A percentile compares a stretch with the other conserved stretches of the same genome.
phyloP scores from a whole-genome alignment of 1,284 basidiomycete genomes.

The Trametes polyzona region DNA sequence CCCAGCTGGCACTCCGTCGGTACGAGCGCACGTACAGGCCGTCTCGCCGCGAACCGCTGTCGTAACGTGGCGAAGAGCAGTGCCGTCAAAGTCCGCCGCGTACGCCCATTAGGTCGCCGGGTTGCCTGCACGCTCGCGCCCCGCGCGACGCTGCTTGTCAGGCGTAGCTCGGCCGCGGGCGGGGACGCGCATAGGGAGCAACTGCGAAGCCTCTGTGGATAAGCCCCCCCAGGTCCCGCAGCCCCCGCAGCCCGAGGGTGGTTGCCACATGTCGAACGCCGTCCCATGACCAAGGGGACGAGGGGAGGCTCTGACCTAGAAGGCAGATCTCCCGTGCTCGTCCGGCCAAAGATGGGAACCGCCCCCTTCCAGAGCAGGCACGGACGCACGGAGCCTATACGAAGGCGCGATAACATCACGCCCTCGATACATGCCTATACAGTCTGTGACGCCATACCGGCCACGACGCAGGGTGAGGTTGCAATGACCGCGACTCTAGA shows the following conservation, averaged over 20 bases:
- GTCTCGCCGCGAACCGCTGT: neutral
- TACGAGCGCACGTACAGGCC: neutral
- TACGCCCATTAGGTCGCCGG: neutral
- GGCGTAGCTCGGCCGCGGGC: neutral
- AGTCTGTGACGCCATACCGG: neutral
- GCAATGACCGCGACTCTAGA: neutral
- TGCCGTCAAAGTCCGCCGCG: neutral
- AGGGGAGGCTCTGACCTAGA: constrained; percentile 20
- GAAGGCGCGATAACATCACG: constrained; percentile 15
- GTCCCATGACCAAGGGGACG: constrained; percentile 22
- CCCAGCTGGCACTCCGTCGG: no score
- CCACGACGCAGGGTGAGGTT: neutral
- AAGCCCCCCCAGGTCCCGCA: constrained; percentile 14
- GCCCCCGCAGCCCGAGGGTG: constrained; percentile 14
- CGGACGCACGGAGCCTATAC: constrained; percentile 16
- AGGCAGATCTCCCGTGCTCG: constrained; percentile 14
- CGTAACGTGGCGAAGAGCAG: neutral
- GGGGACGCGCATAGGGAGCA: constrained; percentile 9
- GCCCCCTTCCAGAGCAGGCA: constrained; percentile 10
- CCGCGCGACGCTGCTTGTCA: neutral
- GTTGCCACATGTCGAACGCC: constrained; percentile 14
- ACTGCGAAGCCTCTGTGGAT: constrained; percentile 14
- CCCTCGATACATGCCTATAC: neutral
- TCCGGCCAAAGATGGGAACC: constrained; percentile 10
- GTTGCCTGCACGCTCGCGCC: neutral